phyloP scores from a whole-genome alignment of 2,329 filamentous ascomycete species.

The Alternaria hordeiaustralica region DNA sequence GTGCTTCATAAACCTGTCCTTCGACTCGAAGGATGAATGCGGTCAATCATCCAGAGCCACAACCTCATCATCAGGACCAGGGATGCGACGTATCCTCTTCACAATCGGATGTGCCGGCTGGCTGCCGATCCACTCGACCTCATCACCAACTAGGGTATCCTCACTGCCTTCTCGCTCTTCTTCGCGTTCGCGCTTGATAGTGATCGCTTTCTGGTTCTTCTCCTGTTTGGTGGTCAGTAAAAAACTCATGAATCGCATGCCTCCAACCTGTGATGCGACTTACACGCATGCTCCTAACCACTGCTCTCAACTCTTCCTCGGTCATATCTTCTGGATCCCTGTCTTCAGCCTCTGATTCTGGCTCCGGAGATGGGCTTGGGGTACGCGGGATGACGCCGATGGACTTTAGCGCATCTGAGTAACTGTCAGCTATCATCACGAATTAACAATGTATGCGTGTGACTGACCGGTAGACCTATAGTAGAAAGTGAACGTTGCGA shows the following conservation, averaged over 20 bases:
- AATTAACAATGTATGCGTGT: neutral
- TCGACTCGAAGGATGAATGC: too few relatives aligned
- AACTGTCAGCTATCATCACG: neutral
- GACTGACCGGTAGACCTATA: neutral
- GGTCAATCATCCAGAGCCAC: neutral
- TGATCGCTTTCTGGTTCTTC: neutral
- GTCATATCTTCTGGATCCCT: neutral
- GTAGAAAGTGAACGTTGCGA: neutral
- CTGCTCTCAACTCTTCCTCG: neutral
- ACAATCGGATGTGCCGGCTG: neutral
- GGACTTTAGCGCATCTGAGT: neutral
- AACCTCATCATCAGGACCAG: neutral
- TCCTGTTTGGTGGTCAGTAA: neutral
- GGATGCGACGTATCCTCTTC: neutral
- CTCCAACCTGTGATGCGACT: too few relatives aligned
- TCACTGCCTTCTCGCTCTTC: neutral
- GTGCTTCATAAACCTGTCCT: too few relatives aligned
- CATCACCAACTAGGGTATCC: neutral
- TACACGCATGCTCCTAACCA: neutral
- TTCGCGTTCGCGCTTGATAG: neutral
- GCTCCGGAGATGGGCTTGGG: neutral
- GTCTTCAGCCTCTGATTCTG: neutral
- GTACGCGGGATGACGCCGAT: neutral
- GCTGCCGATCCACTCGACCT: neutral
- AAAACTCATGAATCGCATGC: neutral